Evolutionary conservation across 1,284 basidiomycete genomes (phyloP).

Genomic region (Ganoderma leucocontextum): DNA sequence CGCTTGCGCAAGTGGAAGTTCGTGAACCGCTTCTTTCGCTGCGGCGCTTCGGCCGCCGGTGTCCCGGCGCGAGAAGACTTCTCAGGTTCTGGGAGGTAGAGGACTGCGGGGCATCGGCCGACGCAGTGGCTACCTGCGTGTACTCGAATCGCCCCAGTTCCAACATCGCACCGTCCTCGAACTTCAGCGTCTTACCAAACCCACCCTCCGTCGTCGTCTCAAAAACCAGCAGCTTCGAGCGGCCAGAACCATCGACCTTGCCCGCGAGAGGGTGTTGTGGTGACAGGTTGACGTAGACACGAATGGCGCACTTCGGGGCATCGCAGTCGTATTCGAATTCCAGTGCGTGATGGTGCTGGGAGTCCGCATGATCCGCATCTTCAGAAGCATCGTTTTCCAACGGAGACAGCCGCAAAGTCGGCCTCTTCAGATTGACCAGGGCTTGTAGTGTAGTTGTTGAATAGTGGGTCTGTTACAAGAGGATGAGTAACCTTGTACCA

Average conservation of each 20-base stretch:
- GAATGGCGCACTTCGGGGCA: conserved; percentile 81
- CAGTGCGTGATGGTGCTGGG: conserved; percentile 71
- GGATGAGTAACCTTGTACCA: background rate
- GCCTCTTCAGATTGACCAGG: conserved; percentile 90
- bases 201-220: conserved; percentile 82
- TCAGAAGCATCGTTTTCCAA: conserved; percentile 57
- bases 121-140: conserved; percentile 27
- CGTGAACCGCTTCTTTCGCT: conserved; percentile 63
- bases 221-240: conserved; percentile 70
- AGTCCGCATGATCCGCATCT: conserved; percentile 52
- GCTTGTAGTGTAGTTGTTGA: conserved; percentile 92
- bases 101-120: conserved; percentile 26
- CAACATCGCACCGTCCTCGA: conserved; percentile 78
- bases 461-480: conserved; percentile 63
- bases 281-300: conserved; percentile 74
- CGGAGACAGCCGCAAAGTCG: conserved; percentile 78
- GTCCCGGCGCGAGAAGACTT: conserved; percentile 33
- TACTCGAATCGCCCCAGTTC: conserved; percentile 76
- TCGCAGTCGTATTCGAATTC: conserved; percentile 93
- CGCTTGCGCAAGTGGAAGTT: conserved; percentile 69
- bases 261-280: conserved; percentile 61
- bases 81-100: conserved; percentile 32
- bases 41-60: conserved; percentile 30
- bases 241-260: conserved; percentile 48
- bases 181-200: conserved; percentile 74